phyloP scores from a whole-genome alignment of 495 filamentous ascomycete species.

The Penicillium flavigenum region DNA sequence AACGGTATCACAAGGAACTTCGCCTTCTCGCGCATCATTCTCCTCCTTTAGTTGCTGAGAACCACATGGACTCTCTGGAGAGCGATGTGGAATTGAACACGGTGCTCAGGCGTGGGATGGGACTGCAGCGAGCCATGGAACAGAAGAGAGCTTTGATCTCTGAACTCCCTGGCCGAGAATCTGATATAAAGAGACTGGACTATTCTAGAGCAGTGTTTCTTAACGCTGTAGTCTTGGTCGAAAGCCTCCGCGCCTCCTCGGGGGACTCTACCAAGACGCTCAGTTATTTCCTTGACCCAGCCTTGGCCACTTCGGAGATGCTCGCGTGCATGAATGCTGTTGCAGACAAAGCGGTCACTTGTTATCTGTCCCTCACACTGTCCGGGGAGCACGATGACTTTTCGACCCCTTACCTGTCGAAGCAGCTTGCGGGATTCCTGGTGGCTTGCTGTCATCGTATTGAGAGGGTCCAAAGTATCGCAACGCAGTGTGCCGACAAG shows the following conservation, averaged over 20 bases:
- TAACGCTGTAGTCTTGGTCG: slow-evolving; percentile 80
- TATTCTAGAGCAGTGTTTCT: slow-evolving; percentile 91
- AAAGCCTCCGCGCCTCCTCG: slow-evolving; percentile 74
- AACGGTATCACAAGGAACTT: slow-evolving; percentile 68
- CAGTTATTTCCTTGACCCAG: slow-evolving; percentile 88
- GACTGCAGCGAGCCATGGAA: slow-evolving; percentile 68
- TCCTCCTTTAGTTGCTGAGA: slow-evolving; percentile 77
- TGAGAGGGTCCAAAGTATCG: slow-evolving; percentile 80
- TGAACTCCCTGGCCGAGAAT: slow-evolving; percentile 69
- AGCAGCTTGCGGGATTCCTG: slow-evolving; percentile 81
- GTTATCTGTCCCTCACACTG: slow-evolving; percentile 71
- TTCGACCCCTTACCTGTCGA: slow-evolving; percentile 80
- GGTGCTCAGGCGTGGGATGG: slow-evolving; percentile 78
- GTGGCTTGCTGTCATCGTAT: slow-evolving; percentile 89
- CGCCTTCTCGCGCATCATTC: slow-evolving; percentile 80
- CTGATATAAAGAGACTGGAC: slow-evolving; percentile 73
- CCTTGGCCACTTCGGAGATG: slow-evolving; percentile 73
- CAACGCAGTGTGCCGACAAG: slow-evolving; percentile 74
- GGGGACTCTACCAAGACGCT: slow-evolving; percentile 87
- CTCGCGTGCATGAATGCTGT: slow-evolving; percentile 85
- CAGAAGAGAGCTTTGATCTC: slow-evolving; percentile 74
- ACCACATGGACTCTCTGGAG: slow-evolving; percentile 81
- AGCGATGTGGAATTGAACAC: slow-evolving; percentile 95
- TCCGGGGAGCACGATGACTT: slow-evolving; percentile 69
- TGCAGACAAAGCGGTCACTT: slow-evolving; percentile 66